Evolutionary conservation across 805 yeast genomes (phyloP), one percentile per base, ranked within the genome.

Genomic region (Cyberlindnera amylophila): DNA sequence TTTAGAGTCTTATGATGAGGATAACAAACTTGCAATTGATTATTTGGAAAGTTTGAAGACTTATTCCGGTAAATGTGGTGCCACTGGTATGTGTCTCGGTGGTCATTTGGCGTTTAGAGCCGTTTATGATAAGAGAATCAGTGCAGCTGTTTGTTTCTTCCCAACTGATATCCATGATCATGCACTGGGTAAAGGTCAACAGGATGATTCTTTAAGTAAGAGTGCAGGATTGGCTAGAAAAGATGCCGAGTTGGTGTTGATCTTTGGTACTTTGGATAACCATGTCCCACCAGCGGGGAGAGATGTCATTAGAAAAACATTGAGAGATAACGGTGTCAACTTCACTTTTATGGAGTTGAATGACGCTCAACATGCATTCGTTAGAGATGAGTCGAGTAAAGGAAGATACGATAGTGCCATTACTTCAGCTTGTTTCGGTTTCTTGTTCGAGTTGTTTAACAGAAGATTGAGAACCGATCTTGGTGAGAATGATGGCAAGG

Each of bases 21-120:
- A 85, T 61, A 78, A 74, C 56, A 70, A 63, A 38, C 62, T 83
- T 42, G 71, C 85, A 14, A 71, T 84, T 53, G 87, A 83, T 56
- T 78, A 82, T 55, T 68, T 85, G 43, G 61, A 62, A 36, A 53
- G 72, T 2, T 67, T 85, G 49, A 66, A 71, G 1, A 82, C 87
- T 10, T 84, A 84, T 59, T 79, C 75, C 49, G 90, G 90, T 32
- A 75, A 72, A 44, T 75, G 83, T 51, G 93, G 93, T 29, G 82
- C 89, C 34, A 83, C 91, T 3, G 95, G 93, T 15, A 86, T 86
- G 93, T 86, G 95, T 60, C 73, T 85, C 29, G 93, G 93, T 16
- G 95, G 93, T 1, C 93, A 85, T 58, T 66, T 84, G 53, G 91
- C 93, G 1, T 82, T 74, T 65, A 69, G 95, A 51, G 79, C 85